These are phyloP conservation scores for Globisporangium irregulare DNA, from an alignment of 352 stramenopile genomes.

Conservation along the genomic window DNA sequence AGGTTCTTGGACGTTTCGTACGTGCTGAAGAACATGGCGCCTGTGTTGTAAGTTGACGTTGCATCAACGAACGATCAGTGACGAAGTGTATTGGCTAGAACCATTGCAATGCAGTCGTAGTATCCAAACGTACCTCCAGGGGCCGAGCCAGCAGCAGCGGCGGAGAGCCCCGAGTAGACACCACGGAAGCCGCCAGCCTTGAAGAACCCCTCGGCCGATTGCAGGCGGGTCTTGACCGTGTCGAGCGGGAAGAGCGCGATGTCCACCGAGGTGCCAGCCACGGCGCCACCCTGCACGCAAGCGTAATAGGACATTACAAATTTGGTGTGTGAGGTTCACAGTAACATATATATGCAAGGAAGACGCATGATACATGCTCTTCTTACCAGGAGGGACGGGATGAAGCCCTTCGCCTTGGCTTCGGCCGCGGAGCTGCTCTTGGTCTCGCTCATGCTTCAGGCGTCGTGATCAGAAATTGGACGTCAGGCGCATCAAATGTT, in stretches of 20 bases:
- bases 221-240: conserved; percentile 98
- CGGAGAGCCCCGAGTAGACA: conserved; percentile 90
- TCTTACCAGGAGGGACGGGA: conserved; percentile 59
- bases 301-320: too few relatives aligned
- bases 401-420: conserved; percentile 54
- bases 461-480: conserved; percentile 3
- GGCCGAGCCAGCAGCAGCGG: conserved; percentile 89
- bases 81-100: neutral
- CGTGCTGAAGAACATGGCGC: conserved; percentile 86
- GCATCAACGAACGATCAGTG: neutral
- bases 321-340: neutral
- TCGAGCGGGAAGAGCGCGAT: conserved; percentile 98
- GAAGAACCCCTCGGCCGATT: conserved; percentile 96
- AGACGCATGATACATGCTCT: neutral
- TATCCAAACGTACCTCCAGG: conserved; percentile 63
- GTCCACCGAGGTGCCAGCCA: conserved; percentile 97
- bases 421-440: conserved; percentile 19
- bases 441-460: conserved; percentile 13
- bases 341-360: neutral
- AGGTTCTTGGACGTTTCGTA: conserved; percentile 90
- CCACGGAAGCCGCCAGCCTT: conserved; percentile 96
- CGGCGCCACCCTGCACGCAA: conserved; percentile 76
- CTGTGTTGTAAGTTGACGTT: conserved; percentile 27
- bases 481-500: conserved; percentile 5
- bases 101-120: neutral